phyloP scores from a whole-genome alignment of 2,329 filamentous ascomycete species.

The Mariannaea elegans region DNA sequence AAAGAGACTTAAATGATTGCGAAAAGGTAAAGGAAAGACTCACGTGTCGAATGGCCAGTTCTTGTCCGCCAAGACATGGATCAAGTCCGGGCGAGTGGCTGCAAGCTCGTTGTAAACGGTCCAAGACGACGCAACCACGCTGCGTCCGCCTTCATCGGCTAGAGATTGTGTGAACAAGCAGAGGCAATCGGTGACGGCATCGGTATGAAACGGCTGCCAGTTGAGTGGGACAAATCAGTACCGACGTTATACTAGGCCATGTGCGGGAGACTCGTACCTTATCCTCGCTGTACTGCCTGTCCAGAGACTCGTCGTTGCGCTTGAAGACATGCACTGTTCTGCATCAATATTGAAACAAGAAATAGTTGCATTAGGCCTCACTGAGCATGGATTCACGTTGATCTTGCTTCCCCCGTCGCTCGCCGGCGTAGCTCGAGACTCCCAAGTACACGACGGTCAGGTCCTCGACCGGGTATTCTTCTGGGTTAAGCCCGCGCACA shows the following conservation, averaged over 20 bases:
- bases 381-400: constrained; percentile 32
- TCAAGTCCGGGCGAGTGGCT: constrained; percentile 62
- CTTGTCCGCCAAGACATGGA: constrained; percentile 58
- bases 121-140: constrained; percentile 63
- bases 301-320: neutral
- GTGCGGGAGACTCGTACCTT: too few relatives aligned
- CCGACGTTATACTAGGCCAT: too few relatives aligned
- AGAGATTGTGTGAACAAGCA: constrained; percentile 58
- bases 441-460: constrained; percentile 66
- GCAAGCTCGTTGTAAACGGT: constrained; percentile 69
- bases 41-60: constrained; percentile 18
- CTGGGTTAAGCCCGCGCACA: constrained; percentile 61
- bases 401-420: constrained; percentile 59
- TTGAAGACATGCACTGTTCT: neutral
- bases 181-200: constrained; percentile 40
- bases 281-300: constrained; percentile 2
- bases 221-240: too few relatives aligned
- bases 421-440: constrained; percentile 62
- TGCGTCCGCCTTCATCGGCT: constrained; percentile 58
- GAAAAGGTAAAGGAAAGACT: neutral
- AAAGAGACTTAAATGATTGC: neutral
- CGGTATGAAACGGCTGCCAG: constrained; percentile 65
- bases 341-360: too few relatives aligned
- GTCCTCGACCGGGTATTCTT: constrained; percentile 58
- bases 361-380: too few relatives aligned